Percentiles rank a stretch among this genome's conserved stretches.
Conservation (phyloP, 768 basidiomycete genomes). For the Candolleomyces aberdarensis region DNA sequence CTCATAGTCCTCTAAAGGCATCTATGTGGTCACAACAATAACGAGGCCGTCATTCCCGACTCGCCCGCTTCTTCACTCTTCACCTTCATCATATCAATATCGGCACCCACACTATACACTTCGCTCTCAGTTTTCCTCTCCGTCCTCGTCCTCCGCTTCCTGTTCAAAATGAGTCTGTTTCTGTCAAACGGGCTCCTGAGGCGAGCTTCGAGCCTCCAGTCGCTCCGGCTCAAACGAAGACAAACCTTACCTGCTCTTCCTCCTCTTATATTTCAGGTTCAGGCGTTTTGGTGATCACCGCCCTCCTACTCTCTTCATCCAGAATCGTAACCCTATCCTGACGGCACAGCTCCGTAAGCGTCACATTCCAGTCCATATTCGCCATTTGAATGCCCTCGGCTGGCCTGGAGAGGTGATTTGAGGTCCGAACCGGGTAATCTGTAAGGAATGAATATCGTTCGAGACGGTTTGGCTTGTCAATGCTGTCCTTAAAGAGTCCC, state of each 20-base stretch:
- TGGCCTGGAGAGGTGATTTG: constrained; percentile 34
- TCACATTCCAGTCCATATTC: neutral
- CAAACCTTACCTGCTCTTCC: neutral
- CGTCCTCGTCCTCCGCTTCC: constrained; percentile 2
- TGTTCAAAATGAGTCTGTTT: neutral
- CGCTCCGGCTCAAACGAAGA: too few species aligned
- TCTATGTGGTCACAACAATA: neutral
- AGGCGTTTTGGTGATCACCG: neutral
- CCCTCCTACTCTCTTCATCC: neutral
- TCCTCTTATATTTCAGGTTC: neutral
- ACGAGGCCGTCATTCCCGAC: neutral
- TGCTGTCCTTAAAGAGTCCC: too few species aligned
- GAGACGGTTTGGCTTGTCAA: neutral
- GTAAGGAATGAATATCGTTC: constrained; percentile 55
- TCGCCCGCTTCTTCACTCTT: neutral
- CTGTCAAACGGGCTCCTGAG: too few species aligned
- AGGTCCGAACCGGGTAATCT: constrained; percentile 38
- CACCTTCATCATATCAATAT: neutral
- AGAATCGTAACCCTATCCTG: neutral
- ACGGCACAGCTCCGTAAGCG: neutral
- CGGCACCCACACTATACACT: neutral
- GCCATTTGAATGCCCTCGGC: constrained; percentile 12
- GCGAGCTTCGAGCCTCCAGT: too few species aligned
- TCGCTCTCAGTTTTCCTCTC: constrained; percentile 2
- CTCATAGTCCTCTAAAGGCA: neutral